Evolutionary conservation across 352 stramenopile species (phyloP).

Genomic region (Phytopythium mirpurense): DNA sequence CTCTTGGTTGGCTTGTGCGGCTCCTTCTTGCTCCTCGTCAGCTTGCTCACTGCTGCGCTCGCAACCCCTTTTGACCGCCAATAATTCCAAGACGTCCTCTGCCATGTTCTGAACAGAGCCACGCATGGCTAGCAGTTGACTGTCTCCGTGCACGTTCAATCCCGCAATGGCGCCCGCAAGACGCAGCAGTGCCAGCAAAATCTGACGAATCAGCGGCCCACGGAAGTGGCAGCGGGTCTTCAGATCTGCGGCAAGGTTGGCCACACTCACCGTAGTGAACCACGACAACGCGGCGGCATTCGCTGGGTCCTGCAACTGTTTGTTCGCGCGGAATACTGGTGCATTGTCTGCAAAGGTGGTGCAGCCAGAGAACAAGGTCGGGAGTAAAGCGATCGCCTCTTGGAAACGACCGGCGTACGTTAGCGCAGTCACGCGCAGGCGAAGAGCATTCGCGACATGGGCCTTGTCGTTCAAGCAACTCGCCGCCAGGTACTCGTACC

Average conservation of each 20-base stretch:
- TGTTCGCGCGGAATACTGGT: constrained; percentile 29
- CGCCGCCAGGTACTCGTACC: constrained; percentile 42
- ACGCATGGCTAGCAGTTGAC: constrained; percentile 13
- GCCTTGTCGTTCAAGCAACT: constrained; percentile 38
- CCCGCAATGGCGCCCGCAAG: constrained; percentile 20
- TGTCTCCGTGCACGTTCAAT: constrained; percentile 25
- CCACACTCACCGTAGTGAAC: constrained; percentile 21
- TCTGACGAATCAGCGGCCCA: constrained; percentile 18
- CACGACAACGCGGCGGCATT: constrained; percentile 31
- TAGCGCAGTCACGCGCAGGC: constrained; percentile 45
- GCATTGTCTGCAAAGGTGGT: background rate
- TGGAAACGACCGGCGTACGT: constrained; percentile 43
- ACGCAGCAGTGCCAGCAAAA: constrained; percentile 27
- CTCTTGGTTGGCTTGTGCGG: background rate
- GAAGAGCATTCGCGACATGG: constrained; percentile 46
- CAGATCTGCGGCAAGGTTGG: constrained; percentile 13
- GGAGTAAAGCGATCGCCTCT: constrained; percentile 39
- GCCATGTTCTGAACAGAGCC: constrained; percentile 28
- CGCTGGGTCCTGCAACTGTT: constrained; percentile 26
- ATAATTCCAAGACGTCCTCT: constrained; percentile 13
- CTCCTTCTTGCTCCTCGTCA: background rate
- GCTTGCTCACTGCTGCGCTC: background rate
- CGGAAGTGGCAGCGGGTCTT: constrained; percentile 12
- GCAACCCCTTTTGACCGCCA: too few relatives aligned
- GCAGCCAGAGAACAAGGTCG: constrained; percentile 14